A percentile compares a stretch with the other conserved stretches of the same genome.
These are phyloP conservation scores for Bertia moriformis DNA, from an alignment of 2,329 filamentous ascomycete genomes.

Conservation along the genomic window DNA sequence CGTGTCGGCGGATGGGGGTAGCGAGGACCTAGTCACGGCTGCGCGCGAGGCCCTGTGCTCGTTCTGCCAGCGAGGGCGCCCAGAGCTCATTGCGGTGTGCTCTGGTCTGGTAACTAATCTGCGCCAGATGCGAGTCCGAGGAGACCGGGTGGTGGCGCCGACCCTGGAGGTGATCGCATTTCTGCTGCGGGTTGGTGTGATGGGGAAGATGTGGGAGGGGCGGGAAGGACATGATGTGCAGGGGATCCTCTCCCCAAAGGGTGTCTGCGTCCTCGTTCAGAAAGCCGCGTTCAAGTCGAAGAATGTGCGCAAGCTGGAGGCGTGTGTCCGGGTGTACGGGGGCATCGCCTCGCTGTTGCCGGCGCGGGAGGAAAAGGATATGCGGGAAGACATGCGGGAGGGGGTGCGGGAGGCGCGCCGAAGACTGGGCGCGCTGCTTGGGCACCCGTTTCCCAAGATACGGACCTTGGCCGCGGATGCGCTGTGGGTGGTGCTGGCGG, in stretches of 20 bases:
- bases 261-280: conserved; percentile 56
- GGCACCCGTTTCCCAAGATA: conserved; percentile 72
- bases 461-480: conserved; percentile 44
- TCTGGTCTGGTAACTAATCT: conserved; percentile 38
- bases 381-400: conserved; percentile 14
- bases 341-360: conserved; percentile 35
- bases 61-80: conserved; percentile 27
- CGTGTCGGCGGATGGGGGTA: conserved; percentile 63
- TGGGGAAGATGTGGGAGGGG: conserved; percentile 21
- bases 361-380: too few species aligned
- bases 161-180: conserved; percentile 67
- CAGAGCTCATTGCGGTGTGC: conserved; percentile 28
- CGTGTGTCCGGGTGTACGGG: conserved; percentile 67
- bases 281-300: conserved; percentile 71
- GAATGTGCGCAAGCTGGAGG: conserved; percentile 68
- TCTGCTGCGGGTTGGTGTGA: conserved; percentile 49
- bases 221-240: conserved; percentile 8
- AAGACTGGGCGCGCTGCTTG: conserved; percentile 59
- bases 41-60: conserved; percentile 50
- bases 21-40: conserved; percentile 59
- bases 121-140: conserved; percentile 26
- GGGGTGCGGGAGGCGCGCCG: conserved; percentile 39
- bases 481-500: conserved; percentile 31
- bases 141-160: conserved; percentile 62
- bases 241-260: conserved; percentile 6